Percentiles rank a stretch among this genome's conserved stretches.
These are phyloP conservation scores for Trichoderma guizhouense DNA, from an alignment of 2,329 filamentous ascomycete species.

Conservation along the genomic window DNA sequence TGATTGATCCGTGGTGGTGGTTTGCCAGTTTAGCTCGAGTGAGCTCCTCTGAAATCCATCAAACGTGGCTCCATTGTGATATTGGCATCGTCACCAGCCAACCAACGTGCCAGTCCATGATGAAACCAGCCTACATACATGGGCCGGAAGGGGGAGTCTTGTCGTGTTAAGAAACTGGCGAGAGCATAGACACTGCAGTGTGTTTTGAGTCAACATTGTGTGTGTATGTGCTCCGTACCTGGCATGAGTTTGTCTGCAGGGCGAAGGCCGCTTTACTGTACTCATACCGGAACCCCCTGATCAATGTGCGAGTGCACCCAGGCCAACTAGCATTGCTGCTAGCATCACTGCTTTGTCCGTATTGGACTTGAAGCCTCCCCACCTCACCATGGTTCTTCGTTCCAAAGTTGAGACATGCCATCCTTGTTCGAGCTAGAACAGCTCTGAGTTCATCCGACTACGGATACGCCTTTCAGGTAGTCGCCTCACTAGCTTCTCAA, in stretches of 20 bases:
- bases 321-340: not conserved
- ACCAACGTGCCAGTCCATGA: not conserved
- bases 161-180: not conserved
- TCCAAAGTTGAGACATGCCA: constrained; percentile 40
- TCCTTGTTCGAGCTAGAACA: constrained; percentile 27
- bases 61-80: not conserved
- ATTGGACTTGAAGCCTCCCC: constrained; percentile 20
- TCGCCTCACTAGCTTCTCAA: constrained; percentile 1
- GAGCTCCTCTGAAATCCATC: constrained; percentile 16
- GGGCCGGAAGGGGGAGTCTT: not conserved
- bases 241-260: constrained; percentile 4
- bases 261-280: not conserved
- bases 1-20: not conserved
- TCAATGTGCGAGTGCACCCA: constrained; percentile 1
- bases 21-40: not conserved
- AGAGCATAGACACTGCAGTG: not conserved
- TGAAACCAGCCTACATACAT: not conserved
- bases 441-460: not conserved
- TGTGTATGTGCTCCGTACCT: not conserved
- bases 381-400: constrained; percentile 27
- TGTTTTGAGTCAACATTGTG: not conserved
- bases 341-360: constrained; percentile 3
- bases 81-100: not conserved
- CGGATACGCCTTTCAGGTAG: constrained; percentile 10
- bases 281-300: not conserved